These are phyloP conservation scores for Handroanthus guayacan DNA, from an alignment of 257 asterid species.

Conservation along the genomic window DNA sequence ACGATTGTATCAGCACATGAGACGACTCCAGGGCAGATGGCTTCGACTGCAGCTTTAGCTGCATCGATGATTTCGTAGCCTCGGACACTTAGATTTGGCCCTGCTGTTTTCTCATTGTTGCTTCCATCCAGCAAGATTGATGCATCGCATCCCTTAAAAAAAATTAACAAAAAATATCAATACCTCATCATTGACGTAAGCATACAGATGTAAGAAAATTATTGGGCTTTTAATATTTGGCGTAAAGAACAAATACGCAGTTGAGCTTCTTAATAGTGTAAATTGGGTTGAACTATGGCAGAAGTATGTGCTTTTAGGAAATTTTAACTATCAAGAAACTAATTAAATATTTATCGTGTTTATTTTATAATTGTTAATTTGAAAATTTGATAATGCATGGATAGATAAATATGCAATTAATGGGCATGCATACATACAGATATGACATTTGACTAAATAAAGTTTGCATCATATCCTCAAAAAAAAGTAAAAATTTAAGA, in stretches of 20 bases:
- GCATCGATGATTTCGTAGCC: conserved; percentile 64
- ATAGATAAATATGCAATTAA: not conserved
- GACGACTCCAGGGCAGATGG: conserved; percentile 52
- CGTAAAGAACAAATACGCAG: too few relatives aligned
- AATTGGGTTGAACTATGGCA: too few relatives aligned
- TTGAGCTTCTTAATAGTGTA: too few relatives aligned
- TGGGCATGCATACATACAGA: not conserved
- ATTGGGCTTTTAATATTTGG: too few relatives aligned
- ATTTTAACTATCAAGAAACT: too few relatives aligned
- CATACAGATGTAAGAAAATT: not conserved
- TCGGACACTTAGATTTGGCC: conserved; percentile 55
- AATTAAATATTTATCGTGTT: too few relatives aligned
- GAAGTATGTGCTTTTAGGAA: too few relatives aligned
- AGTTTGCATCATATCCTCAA: too few relatives aligned
- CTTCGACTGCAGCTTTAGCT: conserved; percentile 53
- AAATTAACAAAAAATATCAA: not conserved
- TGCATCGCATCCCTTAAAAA: conserved; percentile 65
- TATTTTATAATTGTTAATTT: too few relatives aligned
- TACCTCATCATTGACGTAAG: not conserved
- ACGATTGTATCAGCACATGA: conserved; percentile 75
- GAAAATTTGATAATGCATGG: too few relatives aligned
- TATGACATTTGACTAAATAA: not conserved
- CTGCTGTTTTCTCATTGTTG: conserved; percentile 53
- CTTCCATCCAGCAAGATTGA: conserved; percentile 61
- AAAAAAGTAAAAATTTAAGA: not conserved